Percentiles rank a stretch among this genome's conserved stretches.
Evolutionary conservation across 768 basidiomycete species (phyloP).

Genomic region (Lactarius vividus): DNA sequence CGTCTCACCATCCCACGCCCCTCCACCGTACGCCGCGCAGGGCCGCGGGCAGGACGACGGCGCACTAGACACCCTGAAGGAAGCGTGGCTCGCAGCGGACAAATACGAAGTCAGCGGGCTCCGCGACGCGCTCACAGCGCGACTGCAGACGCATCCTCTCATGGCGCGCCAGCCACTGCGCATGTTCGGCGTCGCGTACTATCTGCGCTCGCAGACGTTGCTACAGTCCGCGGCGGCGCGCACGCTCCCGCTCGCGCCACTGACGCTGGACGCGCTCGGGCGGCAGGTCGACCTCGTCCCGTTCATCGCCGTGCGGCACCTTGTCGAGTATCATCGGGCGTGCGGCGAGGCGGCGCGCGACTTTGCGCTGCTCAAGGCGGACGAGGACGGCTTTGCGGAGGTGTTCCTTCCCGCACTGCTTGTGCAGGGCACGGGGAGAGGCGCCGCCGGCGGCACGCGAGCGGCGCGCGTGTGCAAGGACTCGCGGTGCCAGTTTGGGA

Average conservation of each 20-base stretch:
- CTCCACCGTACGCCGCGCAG: neutral
- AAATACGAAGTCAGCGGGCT: slow-evolving; percentile 12
- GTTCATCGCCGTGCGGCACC: slow-evolving; percentile 13
- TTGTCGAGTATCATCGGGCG: slow-evolving; percentile 12
- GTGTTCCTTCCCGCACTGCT: neutral
- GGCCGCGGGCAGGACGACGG: too few relatives aligned
- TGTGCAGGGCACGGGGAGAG: neutral
- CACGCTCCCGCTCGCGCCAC: slow-evolving; percentile 11
- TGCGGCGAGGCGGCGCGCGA: slow-evolving; percentile 3
- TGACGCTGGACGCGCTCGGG: slow-evolving; percentile 11
- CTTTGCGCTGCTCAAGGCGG: slow-evolving; percentile 1
- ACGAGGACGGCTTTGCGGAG: slow-evolving; percentile 15
- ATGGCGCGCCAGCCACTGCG: slow-evolving; percentile 11
- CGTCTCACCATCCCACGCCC: neutral
- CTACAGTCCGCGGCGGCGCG: slow-evolving; percentile 1
- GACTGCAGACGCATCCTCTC: slow-evolving; percentile 1
- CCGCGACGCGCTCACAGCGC: slow-evolving; percentile 1
- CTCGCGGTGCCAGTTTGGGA: slow-evolving; percentile 13
- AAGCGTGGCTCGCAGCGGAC: slow-evolving; percentile 1
- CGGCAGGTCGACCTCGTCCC: slow-evolving; percentile 14
- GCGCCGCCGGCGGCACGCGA: too few relatives aligned
- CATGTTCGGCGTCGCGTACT: slow-evolving; percentile 10
- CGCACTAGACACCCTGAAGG: slow-evolving; percentile 3
- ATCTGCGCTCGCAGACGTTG: slow-evolving; percentile 6
- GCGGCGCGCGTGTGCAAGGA: slow-evolving; percentile 3